Evolutionary conservation across 2,329 filamentous ascomycete species (phyloP).

Genomic region (Alternaria ventricosa): DNA sequence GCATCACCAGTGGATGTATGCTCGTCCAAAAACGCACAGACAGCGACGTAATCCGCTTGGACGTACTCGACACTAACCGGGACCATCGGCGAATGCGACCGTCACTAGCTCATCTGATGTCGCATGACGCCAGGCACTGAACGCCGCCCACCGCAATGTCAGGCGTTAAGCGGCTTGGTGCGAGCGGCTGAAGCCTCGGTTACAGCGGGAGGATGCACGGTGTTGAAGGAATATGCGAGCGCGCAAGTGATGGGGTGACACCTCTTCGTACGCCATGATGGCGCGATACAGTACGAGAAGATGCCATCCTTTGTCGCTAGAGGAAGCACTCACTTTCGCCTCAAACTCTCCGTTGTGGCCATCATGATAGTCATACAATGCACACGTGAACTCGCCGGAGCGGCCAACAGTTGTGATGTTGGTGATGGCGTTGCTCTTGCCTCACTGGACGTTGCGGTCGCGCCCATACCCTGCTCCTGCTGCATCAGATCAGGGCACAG

Average conservation of each 20-base stretch:
- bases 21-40: background rate
- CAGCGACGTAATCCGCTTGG: background rate
- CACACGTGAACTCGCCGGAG: background rate
- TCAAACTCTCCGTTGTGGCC: background rate
- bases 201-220: background rate
- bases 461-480: background rate
- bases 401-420: background rate
- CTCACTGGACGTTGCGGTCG: background rate
- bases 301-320: too few relatives aligned
- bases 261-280: too few relatives aligned
- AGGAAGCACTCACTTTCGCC: too few relatives aligned
- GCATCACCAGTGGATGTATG: background rate
- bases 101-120: background rate
- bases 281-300: too few relatives aligned
- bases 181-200: background rate
- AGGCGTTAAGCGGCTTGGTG: background rate
- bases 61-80: background rate
- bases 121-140: background rate
- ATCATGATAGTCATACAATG: background rate
- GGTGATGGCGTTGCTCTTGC: background rate
- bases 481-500: background rate
- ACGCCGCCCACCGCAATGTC: background rate
- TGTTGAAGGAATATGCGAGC: background rate
- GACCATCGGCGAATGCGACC: background rate
- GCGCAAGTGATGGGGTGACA: too few relatives aligned